phyloP scores from a whole-genome alignment of 345 rosid species.

The Eutrema japonicum region DNA sequence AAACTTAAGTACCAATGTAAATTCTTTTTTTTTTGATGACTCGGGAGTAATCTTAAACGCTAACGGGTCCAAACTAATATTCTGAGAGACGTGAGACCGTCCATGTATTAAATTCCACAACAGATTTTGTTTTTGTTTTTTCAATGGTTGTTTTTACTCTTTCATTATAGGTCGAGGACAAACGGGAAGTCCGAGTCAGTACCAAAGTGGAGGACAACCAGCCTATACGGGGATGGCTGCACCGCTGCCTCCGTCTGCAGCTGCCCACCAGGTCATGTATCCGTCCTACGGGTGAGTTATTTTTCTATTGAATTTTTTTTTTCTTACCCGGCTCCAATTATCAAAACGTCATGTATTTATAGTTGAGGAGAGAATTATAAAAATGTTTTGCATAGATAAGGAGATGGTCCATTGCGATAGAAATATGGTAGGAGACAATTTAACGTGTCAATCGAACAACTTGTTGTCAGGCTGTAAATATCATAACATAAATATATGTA shows the following conservation, averaged over 20 bases:
- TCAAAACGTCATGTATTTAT: neutral
- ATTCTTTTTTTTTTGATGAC: too few relatives aligned
- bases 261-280: constrained; percentile 57
- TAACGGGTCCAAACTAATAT: too few relatives aligned
- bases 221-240: constrained; percentile 58
- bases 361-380: constrained; percentile 31
- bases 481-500: constrained; percentile 25
- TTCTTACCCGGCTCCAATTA: neutral
- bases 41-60: too few relatives aligned
- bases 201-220: constrained; percentile 62
- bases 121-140: neutral
- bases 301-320: neutral
- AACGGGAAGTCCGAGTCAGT: constrained; percentile 55
- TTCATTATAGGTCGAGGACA: constrained; percentile 64
- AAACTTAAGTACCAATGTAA: neutral
- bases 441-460: constrained; percentile 43
- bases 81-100: too few relatives aligned
- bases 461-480: constrained; percentile 50
- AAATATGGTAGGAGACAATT: constrained; percentile 41
- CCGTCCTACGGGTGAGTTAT: constrained; percentile 42
- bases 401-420: constrained; percentile 31
- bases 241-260: constrained; percentile 48
- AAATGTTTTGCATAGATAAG: constrained; percentile 29
- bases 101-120: neutral
- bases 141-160: constrained; percentile 7